These are phyloP conservation scores for Citrus inodora DNA, from an alignment of 345 rosid genomes.

Conservation along the genomic window DNA sequence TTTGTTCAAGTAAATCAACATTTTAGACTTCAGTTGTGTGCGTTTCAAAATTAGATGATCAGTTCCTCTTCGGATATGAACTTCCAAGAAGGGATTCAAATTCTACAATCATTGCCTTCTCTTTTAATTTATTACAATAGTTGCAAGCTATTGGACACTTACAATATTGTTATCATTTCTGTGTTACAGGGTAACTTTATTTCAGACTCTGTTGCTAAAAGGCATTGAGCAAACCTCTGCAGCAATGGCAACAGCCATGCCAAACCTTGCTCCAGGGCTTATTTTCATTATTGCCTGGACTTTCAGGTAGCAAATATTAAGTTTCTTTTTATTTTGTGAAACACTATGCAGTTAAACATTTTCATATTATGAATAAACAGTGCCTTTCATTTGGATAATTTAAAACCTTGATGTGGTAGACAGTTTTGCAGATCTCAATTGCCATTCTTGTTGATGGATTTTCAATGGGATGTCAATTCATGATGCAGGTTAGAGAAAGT, in stretches of 20 bases:
- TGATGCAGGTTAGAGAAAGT: slow-evolving; percentile 79
- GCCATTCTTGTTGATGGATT: neutral
- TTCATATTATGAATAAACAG: neutral
- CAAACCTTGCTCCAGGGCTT: slow-evolving; percentile 86
- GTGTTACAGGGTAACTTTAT: slow-evolving; percentile 64
- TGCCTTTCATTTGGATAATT: neutral
- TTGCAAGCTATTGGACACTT: no score
- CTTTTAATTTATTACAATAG: no score
- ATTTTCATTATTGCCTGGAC: slow-evolving; percentile 88
- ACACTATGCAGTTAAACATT: no score
- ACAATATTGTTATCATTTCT: neutral
- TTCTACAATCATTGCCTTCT: no score
- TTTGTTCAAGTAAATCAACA: no score
- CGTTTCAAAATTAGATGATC: no score
- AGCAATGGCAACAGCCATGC: slow-evolving; percentile 95
- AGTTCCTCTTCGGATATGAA: neutral
- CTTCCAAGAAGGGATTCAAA: no score
- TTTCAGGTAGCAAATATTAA: slow-evolving; percentile 38
- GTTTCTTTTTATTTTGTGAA: neutral
- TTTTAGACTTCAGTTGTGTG: no score
- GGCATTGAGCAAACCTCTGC: slow-evolving; percentile 87
- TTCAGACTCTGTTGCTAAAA: slow-evolving; percentile 66
- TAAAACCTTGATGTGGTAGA: neutral
- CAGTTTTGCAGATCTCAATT: neutral
- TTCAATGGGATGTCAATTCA: neutral